A percentile compares a stretch with the other conserved stretches of the same genome.
Evolutionary conservation across 1,284 basidiomycete genomes (phyloP).

Genomic region (Meira miltonrushii): DNA sequence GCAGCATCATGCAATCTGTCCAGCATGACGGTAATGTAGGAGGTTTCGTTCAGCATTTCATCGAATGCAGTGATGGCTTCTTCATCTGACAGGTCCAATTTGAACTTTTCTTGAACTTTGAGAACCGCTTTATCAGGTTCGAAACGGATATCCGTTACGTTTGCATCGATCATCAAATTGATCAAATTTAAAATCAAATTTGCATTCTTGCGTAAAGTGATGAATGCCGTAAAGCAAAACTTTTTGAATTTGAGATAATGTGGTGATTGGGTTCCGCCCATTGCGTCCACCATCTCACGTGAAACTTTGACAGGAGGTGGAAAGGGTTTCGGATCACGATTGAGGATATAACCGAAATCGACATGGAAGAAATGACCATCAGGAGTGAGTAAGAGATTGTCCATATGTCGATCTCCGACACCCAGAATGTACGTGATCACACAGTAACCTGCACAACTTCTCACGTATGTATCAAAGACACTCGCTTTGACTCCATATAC

Average conservation of each 20-base stretch:
- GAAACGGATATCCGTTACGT: conserved; percentile 92
- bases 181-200: conserved; percentile 95
- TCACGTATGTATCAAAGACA: conserved; percentile 91
- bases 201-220: conserved; percentile 82
- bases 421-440: conserved; percentile 95
- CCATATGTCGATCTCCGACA: conserved; percentile 93
- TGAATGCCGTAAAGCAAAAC: conserved; percentile 93
- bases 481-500: conserved; percentile 85
- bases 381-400: conserved; percentile 86
- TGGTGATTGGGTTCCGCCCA: conserved; percentile 73
- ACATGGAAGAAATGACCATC: conserved; percentile 70
- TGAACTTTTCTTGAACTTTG: conserved; percentile 90
- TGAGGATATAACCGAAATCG: conserved; percentile 97
- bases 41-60: conserved; percentile 84
- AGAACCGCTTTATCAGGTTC: conserved; percentile 62
- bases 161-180: conserved; percentile 94
- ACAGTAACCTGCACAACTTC: conserved; percentile 97
- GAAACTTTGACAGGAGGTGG: conserved; percentile 97
- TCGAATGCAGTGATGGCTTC: conserved; percentile 92
- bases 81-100: conserved; percentile 68
- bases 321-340: conserved; percentile 94
- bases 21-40: conserved; percentile 84
- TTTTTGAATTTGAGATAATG: conserved; percentile 91
- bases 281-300: conserved; percentile 98
- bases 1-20: conserved; percentile 51